Conservation (phyloP, 495 filamentous ascomycete genomes). For the Aspergillus haitiensis region DNA sequence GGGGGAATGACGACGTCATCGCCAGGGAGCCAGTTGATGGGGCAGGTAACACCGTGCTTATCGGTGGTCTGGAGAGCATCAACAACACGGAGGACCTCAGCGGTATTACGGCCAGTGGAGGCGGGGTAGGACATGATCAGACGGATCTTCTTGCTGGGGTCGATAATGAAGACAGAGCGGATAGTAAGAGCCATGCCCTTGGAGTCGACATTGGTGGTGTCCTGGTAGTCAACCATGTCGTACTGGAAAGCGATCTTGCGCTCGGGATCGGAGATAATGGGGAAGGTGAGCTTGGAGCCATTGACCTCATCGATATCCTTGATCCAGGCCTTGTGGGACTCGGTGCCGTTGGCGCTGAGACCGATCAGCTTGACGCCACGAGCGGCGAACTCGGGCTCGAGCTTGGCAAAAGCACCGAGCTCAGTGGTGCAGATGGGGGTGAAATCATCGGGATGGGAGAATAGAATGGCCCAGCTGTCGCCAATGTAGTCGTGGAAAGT, state of each 20-base stretch:
- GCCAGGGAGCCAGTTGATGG: constrained; percentile 86
- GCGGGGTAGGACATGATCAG: constrained; percentile 96
- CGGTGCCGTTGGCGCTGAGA: constrained; percentile 57
- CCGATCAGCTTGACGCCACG: constrained; percentile 95
- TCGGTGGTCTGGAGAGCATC: constrained; percentile 97
- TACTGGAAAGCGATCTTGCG: constrained; percentile 88
- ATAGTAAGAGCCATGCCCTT: constrained; percentile 98
- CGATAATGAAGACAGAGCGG: constrained; percentile 97
- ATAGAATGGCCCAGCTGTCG: constrained; percentile 90
- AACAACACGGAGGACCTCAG: constrained; percentile 91
- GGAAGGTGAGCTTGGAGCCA: constrained; percentile 78
- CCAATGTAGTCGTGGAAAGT: constrained; percentile 98
- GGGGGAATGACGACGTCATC: constrained; percentile 97
- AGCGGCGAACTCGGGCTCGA: constrained; percentile 94
- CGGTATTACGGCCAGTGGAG: constrained; percentile 94
- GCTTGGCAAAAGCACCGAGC: constrained; percentile 94
- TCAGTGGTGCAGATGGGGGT: constrained; percentile 98
- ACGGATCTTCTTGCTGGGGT: constrained; percentile 97
- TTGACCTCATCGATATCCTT: constrained; percentile 95
- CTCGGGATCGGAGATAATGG: constrained; percentile 97
- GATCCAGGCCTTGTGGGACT: constrained; percentile 72
- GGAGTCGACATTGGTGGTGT: constrained; percentile 82
- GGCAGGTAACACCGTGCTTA: constrained; percentile 91
- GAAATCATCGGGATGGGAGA: constrained; percentile 90
- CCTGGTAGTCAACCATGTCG: constrained; percentile 93